Conservation (phyloP, 2,329 filamentous ascomycete genomes). For the Geosmithia putterillii region DNA sequence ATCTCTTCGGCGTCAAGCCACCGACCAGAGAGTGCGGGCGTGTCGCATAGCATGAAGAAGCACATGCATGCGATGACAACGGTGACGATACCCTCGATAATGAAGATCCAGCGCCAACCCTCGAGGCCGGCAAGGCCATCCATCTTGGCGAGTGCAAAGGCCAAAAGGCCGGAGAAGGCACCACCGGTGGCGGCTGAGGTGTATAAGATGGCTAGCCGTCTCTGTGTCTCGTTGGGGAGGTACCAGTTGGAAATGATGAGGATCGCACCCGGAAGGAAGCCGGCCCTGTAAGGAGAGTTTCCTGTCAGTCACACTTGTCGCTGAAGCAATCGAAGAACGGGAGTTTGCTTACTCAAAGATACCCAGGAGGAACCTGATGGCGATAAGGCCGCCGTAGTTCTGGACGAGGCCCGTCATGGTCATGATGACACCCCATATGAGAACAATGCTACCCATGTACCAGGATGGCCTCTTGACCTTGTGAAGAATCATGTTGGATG, state of each 20-base stretch:
- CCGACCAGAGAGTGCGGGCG: constrained; percentile 16
- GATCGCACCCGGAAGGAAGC: constrained; percentile 17
- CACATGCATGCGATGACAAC: constrained; percentile 22
- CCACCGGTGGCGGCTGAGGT: constrained; percentile 22
- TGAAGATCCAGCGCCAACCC: constrained; percentile 41
- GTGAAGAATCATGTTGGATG: constrained; percentile 22
- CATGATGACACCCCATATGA: constrained; percentile 23
- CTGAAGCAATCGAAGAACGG: too few species aligned
- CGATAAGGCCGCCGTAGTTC: constrained; percentile 25
- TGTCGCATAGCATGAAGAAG: constrained; percentile 33
- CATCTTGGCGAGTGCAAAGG: constrained; percentile 30
- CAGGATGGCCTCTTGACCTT: constrained; percentile 23
- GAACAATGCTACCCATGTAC: constrained; percentile 23
- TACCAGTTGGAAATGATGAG: constrained; percentile 20
- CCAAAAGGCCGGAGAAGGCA: constrained; percentile 32
- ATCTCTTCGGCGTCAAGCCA: constrained; percentile 27
- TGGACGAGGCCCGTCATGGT: constrained; percentile 21
- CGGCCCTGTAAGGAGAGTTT: constrained; percentile 16
- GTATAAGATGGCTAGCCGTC: constrained; percentile 20
- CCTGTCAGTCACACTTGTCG: too few species aligned
- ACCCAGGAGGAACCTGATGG: constrained; percentile 25
- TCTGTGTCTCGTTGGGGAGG: constrained; percentile 14
- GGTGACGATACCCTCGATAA: constrained; percentile 35
- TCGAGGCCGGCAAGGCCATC: constrained; percentile 26
- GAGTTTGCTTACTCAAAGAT: constrained; percentile 20